phyloP scores from a whole-genome alignment of 768 basidiomycete species.

The Auriculariales sp. region DNA sequence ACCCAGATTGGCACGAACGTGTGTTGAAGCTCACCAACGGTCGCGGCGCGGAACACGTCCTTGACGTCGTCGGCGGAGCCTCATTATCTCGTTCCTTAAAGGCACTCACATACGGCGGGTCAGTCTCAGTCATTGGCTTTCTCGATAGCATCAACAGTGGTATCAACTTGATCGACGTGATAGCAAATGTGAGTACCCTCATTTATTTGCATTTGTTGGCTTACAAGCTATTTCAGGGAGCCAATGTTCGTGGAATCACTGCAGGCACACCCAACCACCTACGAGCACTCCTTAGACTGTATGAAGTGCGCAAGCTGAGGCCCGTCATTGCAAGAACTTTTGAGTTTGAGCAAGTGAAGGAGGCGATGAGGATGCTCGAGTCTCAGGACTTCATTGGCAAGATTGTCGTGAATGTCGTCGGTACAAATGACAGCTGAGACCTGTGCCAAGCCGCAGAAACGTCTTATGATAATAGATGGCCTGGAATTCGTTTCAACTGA shows the following conservation, averaged over 20 bases:
- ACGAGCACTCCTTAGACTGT: not conserved
- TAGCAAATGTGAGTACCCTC: no score
- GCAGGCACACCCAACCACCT: not conserved
- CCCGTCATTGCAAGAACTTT: not conserved
- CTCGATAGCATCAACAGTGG: no score
- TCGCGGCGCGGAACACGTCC: constrained; percentile 10
- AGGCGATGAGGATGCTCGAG: not conserved
- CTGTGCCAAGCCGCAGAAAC: no score
- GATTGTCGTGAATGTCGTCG: not conserved
- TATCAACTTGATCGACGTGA: no score
- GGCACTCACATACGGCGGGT: constrained; percentile 25
- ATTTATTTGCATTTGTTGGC: no score
- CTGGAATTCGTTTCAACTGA: no score
- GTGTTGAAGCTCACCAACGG: constrained; percentile 20
- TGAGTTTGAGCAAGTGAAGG: not conserved
- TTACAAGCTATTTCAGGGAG: no score
- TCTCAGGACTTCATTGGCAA: not conserved
- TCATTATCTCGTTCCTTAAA: constrained; percentile 32
- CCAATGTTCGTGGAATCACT: not conserved
- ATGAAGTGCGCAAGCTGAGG: not conserved
- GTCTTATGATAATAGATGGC: no score
- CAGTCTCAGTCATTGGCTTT: constrained; percentile 40
- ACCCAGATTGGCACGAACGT: constrained; percentile 43
- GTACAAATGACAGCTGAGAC: no score
- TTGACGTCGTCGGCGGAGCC: constrained; percentile 12